Percentiles rank a stretch among this genome's conserved stretches.
Evolutionary conservation across 2,329 filamentous ascomycete species (phyloP).

Genomic region (Reticulascus tulasneorum): DNA sequence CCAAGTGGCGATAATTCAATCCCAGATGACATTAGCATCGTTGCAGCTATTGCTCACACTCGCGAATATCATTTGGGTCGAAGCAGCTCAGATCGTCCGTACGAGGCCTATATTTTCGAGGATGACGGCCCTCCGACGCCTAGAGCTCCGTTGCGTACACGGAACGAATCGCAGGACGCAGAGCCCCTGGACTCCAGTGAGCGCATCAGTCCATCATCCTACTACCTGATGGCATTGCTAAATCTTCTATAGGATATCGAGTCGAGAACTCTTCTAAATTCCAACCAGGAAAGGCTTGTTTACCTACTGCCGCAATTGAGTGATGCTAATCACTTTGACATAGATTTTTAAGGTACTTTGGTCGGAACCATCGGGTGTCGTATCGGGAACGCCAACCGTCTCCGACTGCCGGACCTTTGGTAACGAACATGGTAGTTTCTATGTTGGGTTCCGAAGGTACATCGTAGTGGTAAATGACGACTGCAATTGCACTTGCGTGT

Average conservation of each 20-base stretch:
- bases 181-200: slow-evolving; percentile 31
- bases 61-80: neutral
- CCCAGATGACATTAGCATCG: slow-evolving; percentile 4
- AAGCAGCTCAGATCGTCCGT: neutral
- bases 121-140: slow-evolving; percentile 20
- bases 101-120: slow-evolving; percentile 18
- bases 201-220: too few species aligned
- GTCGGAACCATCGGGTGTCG: slow-evolving; percentile 46
- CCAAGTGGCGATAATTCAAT: too few species aligned
- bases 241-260: slow-evolving; percentile 33
- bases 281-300: slow-evolving; percentile 35
- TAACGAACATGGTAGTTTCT: slow-evolving; percentile 39
- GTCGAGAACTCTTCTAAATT: slow-evolving; percentile 36
- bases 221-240: too few species aligned
- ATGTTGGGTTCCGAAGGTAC: slow-evolving; percentile 49
- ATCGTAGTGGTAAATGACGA: slow-evolving; percentile 48
- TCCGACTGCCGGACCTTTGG: slow-evolving; percentile 29
- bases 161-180: slow-evolving; percentile 4
- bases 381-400: slow-evolving; percentile 25
- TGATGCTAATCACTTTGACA: neutral
- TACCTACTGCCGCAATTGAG: neutral
- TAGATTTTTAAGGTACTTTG: slow-evolving; percentile 55
- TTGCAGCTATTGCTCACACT: too few species aligned
- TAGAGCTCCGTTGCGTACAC: slow-evolving; percentile 4
- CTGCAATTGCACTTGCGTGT: slow-evolving; percentile 57